A percentile compares a stretch with the other conserved stretches of the same genome.
Evolutionary conservation across 495 filamentous ascomycete genomes (phyloP).

Genomic region (Pseudomonodictys pantanalensis): DNA sequence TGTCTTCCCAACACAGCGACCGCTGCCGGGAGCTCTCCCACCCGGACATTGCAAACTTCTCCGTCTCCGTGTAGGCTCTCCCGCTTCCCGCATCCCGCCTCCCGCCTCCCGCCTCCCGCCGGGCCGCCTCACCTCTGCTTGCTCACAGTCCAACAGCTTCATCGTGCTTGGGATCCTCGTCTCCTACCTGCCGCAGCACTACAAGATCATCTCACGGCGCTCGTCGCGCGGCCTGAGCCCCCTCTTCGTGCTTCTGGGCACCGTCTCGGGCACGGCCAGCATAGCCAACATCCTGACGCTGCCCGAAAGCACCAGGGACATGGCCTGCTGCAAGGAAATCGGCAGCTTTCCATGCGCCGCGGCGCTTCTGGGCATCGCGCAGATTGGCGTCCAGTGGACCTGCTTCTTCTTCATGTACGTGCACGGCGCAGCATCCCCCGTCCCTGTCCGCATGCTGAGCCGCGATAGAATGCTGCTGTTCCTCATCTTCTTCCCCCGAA

Average conservation of each 20-base stretch:
- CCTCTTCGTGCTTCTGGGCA: constrained; percentile 87
- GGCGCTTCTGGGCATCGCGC: constrained; percentile 78
- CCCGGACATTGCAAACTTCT: constrained; percentile 31
- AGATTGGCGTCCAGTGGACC: constrained; percentile 86
- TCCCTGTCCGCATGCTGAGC: constrained; percentile 13
- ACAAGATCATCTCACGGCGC: constrained; percentile 78
- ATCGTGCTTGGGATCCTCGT: constrained; percentile 87
- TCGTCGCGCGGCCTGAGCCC: constrained; percentile 96
- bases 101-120: not conserved
- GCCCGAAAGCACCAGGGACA: constrained; percentile 69
- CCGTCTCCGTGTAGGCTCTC: constrained; percentile 29
- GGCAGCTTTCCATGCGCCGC: constrained; percentile 79
- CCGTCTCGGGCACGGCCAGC: constrained; percentile 78
- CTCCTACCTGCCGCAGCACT: constrained; percentile 93
- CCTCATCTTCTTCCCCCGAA: constrained; percentile 45
- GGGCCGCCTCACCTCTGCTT: not conserved
- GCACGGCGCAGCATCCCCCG: not conserved
- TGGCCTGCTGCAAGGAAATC: constrained; percentile 78
- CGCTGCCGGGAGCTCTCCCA: constrained; percentile 29
- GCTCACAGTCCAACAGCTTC: constrained; percentile 51
- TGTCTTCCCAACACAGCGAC: not conserved
- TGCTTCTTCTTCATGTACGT: constrained; percentile 87
- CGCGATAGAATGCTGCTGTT: constrained; percentile 42
- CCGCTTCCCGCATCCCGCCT: not conserved
- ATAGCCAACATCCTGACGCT: constrained; percentile 89